Conservation (phyloP, 225 moss, liverwort and hornwort genomes). For the Sphagnum contortum region DNA sequence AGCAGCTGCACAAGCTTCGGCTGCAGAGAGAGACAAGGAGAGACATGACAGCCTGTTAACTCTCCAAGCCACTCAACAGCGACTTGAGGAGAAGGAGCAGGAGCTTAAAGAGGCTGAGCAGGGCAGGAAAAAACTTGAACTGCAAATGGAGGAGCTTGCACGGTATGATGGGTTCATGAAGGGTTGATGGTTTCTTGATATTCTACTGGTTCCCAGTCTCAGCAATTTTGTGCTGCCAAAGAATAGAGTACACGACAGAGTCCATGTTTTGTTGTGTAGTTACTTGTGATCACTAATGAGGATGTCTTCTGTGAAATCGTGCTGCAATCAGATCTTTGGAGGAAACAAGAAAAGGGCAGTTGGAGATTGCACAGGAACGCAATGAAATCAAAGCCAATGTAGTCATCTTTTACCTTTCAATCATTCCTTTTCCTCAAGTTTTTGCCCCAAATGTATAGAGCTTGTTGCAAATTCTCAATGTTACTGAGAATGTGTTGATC, state of each 20-base stretch:
- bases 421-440: no score
- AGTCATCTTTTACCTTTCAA: background rate
- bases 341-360: slow-evolving; percentile 24
- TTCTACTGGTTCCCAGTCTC: background rate
- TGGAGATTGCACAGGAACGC: slow-evolving; percentile 15
- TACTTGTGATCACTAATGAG: no score
- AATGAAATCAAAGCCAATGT: slow-evolving; percentile 33
- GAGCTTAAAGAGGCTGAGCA: slow-evolving; percentile 32
- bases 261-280: no score
- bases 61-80: slow-evolving; percentile 14
- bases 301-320: no score
- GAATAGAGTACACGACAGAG: no score
- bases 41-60: slow-evolving; percentile 18
- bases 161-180: background rate
- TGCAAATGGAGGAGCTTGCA: slow-evolving; percentile 14
- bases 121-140: slow-evolving; percentile 24
- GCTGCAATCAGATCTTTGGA: slow-evolving; percentile 20
- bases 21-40: slow-evolving; percentile 21
- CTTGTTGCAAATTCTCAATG: no score
- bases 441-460: no score
- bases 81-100: slow-evolving; percentile 16
- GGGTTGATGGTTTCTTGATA: background rate
- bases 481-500: no score
- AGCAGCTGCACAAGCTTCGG: slow-evolving; percentile 20
- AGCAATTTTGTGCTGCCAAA: no score